Percentiles rank a stretch among this genome's conserved stretches.
phyloP scores from a whole-genome alignment of 495 filamentous ascomycete species.

The Penicillium steckii region DNA sequence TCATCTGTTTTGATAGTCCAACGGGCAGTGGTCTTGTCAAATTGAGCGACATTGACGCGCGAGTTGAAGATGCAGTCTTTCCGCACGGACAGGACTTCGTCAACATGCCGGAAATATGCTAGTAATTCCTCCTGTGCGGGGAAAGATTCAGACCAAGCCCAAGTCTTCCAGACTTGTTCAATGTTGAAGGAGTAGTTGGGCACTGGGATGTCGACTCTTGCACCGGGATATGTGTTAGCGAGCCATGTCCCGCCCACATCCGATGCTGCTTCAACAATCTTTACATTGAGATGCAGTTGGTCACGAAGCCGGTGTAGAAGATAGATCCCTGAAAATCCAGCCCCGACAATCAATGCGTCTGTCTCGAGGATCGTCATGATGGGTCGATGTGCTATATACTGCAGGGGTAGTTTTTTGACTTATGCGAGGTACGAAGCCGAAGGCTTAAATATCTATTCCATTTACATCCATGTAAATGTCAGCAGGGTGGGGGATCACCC shows the following conservation, averaged over 20 bases:
- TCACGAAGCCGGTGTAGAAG: conserved; percentile 2
- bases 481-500: background rate
- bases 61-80: conserved; percentile 53
- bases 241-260: conserved; percentile 50
- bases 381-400: background rate
- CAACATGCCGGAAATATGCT: conserved; percentile 57
- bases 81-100: conserved; percentile 45
- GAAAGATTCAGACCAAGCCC: conserved; percentile 53
- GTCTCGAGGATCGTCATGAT: background rate
- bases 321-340: conserved; percentile 5
- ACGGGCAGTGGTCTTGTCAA: conserved; percentile 22
- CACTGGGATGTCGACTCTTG: conserved; percentile 47
- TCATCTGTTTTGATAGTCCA: conserved; percentile 53
- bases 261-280: conserved; percentile 44
- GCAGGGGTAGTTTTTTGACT: background rate
- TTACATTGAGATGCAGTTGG: conserved; percentile 24
- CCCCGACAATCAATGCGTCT: conserved; percentile 3
- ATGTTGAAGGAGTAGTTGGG: conserved; percentile 52
- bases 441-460: background rate
- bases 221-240: conserved; percentile 49
- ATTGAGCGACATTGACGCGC: conserved; percentile 45
- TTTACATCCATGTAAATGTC: background rate
- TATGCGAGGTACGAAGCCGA: background rate
- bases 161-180: conserved; percentile 51
- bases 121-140: conserved; percentile 49